Conservation (phyloP, 2,329 filamentous ascomycete genomes). For the Rasamsonia emersonii region DNA sequence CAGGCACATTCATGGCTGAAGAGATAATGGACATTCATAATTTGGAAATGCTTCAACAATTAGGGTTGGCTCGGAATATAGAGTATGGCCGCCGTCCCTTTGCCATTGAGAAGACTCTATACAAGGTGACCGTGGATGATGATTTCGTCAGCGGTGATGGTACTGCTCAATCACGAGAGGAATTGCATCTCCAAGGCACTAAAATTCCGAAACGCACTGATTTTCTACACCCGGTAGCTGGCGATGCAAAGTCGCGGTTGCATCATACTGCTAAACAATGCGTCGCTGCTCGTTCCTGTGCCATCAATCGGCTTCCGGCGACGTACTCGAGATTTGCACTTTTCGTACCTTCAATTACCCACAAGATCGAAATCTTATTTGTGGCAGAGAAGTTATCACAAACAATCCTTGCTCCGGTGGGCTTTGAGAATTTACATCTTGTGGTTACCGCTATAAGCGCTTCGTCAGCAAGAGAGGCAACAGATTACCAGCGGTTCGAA, state of each 20-base stretch:
- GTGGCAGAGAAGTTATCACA: conserved; percentile 53
- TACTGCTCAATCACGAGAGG: conserved; percentile 5
- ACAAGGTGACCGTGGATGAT: conserved; percentile 8
- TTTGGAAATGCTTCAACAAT: conserved; percentile 2
- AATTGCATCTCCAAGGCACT: conserved; percentile 17
- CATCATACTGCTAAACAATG: conserved; percentile 14
- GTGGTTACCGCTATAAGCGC: conserved; percentile 64
- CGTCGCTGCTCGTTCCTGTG: conserved; percentile 15
- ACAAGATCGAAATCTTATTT: conserved; percentile 58
- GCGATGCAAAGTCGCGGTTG: conserved; percentile 10
- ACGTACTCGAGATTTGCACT: conserved; percentile 43
- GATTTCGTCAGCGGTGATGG: not conserved
- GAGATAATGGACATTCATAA: conserved; percentile 5
- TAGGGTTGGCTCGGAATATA: conserved; percentile 13
- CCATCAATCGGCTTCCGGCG: conserved; percentile 36
- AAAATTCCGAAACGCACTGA: conserved; percentile 24
- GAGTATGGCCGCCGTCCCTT: conserved; percentile 12
- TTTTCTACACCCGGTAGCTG: conserved; percentile 20
- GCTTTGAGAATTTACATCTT: conserved; percentile 46
- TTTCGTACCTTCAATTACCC: conserved; percentile 64
- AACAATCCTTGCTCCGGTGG: conserved; percentile 46
- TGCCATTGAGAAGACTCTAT: conserved; percentile 11
- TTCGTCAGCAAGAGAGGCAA: conserved; percentile 49
- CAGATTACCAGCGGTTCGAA: conserved; percentile 75
- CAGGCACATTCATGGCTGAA: conserved; percentile 6